Percentiles rank a stretch among this genome's conserved stretches.
These are phyloP conservation scores for Cyclocybe cylindracea DNA, from an alignment of 768 basidiomycete species.

Conservation along the genomic window DNA sequence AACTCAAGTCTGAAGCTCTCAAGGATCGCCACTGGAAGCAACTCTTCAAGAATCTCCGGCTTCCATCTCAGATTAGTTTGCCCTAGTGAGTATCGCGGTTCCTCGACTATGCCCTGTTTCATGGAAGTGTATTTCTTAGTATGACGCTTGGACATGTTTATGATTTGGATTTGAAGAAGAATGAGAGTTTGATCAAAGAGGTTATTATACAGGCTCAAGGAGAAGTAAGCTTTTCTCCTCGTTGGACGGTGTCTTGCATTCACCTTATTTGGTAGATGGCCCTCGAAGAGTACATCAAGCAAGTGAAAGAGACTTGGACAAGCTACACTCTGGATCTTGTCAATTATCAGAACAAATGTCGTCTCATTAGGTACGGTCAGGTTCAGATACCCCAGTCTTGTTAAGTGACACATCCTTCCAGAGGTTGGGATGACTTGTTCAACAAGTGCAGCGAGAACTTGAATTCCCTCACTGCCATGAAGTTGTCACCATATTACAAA, in stretches of 20 bases:
- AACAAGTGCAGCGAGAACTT: conserved; percentile 97
- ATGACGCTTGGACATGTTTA: conserved; percentile 98
- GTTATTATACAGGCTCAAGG: conserved; percentile 97
- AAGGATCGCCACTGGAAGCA: conserved; percentile 99
- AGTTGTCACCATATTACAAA: conserved; percentile 97
- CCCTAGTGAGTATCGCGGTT: conserved; percentile 52
- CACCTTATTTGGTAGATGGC: conserved; percentile 69
- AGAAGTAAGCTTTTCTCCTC: conserved; percentile 56
- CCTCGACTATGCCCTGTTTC: neutral
- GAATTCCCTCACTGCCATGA: conserved; percentile 96
- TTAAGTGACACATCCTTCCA: conserved; percentile 26
- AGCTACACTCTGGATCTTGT: conserved; percentile 94
- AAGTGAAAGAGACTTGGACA: conserved; percentile 97
- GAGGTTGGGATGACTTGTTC: conserved; percentile 97
- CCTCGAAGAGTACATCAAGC: conserved; percentile 91
- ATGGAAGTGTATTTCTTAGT: conserved; percentile 36
- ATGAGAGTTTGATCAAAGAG: conserved; percentile 89
- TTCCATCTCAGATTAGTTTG: conserved; percentile 75
- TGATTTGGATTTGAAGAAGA: conserved; percentile 93
- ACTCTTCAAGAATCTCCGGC: conserved; percentile 83
- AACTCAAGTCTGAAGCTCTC: conserved; percentile 95
- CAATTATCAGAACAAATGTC: conserved; percentile 98
- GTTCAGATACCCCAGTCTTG: neutral
- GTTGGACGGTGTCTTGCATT: conserved; percentile 22
- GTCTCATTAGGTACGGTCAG: conserved; percentile 74